Conservation (phyloP, 2,329 filamentous ascomycete genomes). For the Cordyceps tenuipes region DNA sequence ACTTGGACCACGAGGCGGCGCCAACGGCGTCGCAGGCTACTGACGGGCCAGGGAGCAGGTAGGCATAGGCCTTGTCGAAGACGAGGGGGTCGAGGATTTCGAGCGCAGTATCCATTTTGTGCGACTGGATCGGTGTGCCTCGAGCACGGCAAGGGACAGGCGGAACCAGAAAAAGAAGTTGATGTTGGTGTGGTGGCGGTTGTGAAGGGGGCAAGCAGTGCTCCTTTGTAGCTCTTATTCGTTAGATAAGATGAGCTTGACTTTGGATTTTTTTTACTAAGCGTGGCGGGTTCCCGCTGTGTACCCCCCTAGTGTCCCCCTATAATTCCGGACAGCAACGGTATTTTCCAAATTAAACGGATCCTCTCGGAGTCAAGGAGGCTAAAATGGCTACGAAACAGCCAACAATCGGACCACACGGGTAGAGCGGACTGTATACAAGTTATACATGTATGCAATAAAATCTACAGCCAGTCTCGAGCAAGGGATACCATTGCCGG, state of each 20-base stretch:
- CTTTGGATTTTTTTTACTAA: constrained; percentile 8
- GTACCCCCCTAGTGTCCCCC: too few species aligned
- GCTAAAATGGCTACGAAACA: too few species aligned
- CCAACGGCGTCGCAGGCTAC: constrained; percentile 12
- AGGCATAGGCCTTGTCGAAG: constrained; percentile 32
- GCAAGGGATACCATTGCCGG: too few species aligned
- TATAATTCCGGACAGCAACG: too few species aligned
- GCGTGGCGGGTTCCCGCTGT: not conserved
- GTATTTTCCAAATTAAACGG: too few species aligned
- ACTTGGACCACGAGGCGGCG: constrained; percentile 9
- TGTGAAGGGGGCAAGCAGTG: not conserved
- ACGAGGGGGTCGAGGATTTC: constrained; percentile 34
- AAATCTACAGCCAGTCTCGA: too few species aligned
- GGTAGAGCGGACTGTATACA: too few species aligned
- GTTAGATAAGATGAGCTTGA: constrained; percentile 3
- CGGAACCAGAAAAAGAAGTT: not conserved
- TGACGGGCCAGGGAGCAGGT: constrained; percentile 23
- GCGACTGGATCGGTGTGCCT: not conserved
- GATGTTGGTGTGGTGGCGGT: not conserved
- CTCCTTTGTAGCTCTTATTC: too few species aligned
- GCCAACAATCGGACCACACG: too few species aligned
- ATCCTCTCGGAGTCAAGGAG: too few species aligned
- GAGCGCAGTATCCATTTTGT: constrained; percentile 30
- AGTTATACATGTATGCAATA: too few species aligned
- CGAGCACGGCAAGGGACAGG: not conserved